A percentile compares a stretch with the other conserved stretches of the same genome.
phyloP scores from a whole-genome alignment of 179 eudicot species.

The Gypsophila paniculata region DNA sequence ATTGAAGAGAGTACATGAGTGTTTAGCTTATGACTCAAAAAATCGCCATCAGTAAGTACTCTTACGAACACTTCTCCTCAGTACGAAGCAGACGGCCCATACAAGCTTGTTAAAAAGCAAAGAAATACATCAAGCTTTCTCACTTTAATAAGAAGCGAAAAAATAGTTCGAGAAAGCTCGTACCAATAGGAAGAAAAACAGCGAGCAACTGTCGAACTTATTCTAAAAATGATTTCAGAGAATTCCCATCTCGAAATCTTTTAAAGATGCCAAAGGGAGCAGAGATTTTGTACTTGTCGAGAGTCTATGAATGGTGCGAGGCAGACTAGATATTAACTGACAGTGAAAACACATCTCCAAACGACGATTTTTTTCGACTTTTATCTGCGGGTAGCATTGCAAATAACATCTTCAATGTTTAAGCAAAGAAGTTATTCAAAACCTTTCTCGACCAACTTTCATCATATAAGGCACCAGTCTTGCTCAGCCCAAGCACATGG shows the following conservation, averaged over 20 bases:
- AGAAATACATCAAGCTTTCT: slow-evolving; percentile 4
- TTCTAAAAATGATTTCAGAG: neutral
- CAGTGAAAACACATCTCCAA: neutral
- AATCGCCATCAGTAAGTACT: neutral
- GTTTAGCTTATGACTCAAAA: slow-evolving; percentile 16
- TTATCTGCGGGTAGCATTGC: slow-evolving; percentile 7
- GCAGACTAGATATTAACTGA: neutral
- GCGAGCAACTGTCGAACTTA: slow-evolving; percentile 10
- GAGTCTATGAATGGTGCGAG: neutral
- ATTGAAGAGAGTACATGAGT: slow-evolving; percentile 8
- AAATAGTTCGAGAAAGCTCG: slow-evolving; percentile 1
- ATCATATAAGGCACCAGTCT: neutral
- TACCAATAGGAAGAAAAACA: neutral
- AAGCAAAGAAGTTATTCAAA: slow-evolving; percentile 6
- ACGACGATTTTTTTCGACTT: neutral
- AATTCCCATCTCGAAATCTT: neutral
- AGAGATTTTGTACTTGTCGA: neutral
- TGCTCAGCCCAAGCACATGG: slow-evolving; percentile 17
- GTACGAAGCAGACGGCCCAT: neutral
- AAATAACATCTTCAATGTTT: neutral
- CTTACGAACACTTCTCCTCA: neutral
- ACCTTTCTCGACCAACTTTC: slow-evolving; percentile 1
- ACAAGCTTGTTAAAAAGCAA: slow-evolving; percentile 5
- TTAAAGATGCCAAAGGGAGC: neutral
- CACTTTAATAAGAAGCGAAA: neutral